phyloP scores from a whole-genome alignment of 176 grass and related monocot species.

The Canna indica region DNA sequence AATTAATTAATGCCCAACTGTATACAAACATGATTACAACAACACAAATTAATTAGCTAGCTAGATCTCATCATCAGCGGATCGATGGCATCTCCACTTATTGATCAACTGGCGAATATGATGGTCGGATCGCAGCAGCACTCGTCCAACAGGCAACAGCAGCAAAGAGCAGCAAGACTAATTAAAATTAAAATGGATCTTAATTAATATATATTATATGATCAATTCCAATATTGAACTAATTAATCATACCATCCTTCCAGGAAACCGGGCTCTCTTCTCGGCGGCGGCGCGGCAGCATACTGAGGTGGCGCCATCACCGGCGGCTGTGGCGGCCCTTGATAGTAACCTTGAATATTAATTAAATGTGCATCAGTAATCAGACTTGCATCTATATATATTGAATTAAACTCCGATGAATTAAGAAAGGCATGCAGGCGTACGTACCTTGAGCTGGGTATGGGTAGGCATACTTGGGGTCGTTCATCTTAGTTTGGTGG shows the following conservation, averaged over 20 bases:
- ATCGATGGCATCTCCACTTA: too few species aligned
- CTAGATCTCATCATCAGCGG: too few species aligned
- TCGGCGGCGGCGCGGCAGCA: slow-evolving; percentile 33
- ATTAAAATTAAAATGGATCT: background rate
- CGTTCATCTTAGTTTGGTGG: slow-evolving; percentile 20
- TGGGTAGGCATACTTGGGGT: slow-evolving; percentile 30
- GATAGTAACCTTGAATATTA: slow-evolving; percentile 32
- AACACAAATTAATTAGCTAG: too few species aligned
- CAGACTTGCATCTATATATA: background rate
- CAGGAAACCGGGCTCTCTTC: slow-evolving; percentile 40
- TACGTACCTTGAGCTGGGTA: slow-evolving; percentile 36
- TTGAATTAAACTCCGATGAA: background rate
- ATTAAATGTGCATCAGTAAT: background rate
- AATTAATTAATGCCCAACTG: too few species aligned
- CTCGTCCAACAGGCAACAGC: slow-evolving; percentile 22
- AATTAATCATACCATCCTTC: slow-evolving; percentile 41
- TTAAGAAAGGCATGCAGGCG: background rate
- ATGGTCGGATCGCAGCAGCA: slow-evolving; percentile 23
- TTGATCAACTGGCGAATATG: background rate
- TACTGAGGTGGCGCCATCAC: slow-evolving; percentile 58
- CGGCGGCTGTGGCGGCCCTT: slow-evolving; percentile 25
- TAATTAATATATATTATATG: background rate
- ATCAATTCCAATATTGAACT: background rate
- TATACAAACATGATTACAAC: too few species aligned
- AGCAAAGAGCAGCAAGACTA: slow-evolving; percentile 22